Evolutionary conservation across 2,329 filamentous ascomycete species (phyloP), one percentile per base, ranked within the genome.

Genomic region (Epichloe amarillans): DNA sequence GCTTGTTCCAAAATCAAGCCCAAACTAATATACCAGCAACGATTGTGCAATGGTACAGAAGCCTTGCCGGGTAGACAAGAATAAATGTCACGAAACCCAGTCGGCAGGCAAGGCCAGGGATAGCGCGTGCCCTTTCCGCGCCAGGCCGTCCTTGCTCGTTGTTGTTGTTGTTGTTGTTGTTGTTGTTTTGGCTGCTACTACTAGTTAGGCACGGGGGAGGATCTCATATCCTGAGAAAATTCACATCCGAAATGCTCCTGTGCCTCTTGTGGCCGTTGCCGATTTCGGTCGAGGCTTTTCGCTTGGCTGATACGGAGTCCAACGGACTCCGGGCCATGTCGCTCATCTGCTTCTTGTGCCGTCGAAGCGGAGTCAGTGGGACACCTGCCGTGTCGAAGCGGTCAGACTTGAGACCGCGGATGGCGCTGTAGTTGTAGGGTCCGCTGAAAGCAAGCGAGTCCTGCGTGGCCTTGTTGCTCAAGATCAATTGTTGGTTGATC

Each of bases 341-440:
- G 47, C 69, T 64, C 59, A 69, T 61, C 40, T 66, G 64, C 51
- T 67, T 71, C 66, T 77, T 80, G 41, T 76, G 75, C 54, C 80
- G 77, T 47, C 83, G 76, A 46, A 79, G 71, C 1, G 83, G 83
- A 3, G 83, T 86, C 54, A 86, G 76, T n/a, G 83, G 82, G 2
- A 79, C 75, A 39, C 79, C 79, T 39, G 81, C 82, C 36, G 80
- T 82, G 52, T 76, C 75, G 55, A 86, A 76, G 52, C 83, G 76
- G 56, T 83, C 83, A 49, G 76, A 75, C 61, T 83, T 81, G 61
- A 84, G 77, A 47, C 80, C 80, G 50, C 76, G 73, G 42, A 84
- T 70, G 2, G 79, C 77, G 41, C 79, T 76, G 66, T 77, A 69
- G 62, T 79, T 72, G 65, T 82, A 76, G 6, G 78, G 74, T 47